Evolutionary conservation across 2,329 filamentous ascomycete species (phyloP).

Genomic region (Exophiala alcalophila): DNA sequence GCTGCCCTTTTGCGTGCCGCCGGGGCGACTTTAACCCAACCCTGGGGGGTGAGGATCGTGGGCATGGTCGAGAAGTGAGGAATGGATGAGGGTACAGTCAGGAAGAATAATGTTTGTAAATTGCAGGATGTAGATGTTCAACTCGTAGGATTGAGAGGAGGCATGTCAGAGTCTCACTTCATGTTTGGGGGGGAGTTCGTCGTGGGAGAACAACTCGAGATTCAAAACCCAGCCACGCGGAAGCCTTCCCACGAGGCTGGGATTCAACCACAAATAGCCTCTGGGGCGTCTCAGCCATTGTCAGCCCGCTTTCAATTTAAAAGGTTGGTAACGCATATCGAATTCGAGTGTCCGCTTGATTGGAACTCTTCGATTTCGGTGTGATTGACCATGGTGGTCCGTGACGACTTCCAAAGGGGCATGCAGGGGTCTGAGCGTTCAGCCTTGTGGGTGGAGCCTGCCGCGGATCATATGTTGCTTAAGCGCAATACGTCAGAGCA

Average conservation of each 20-base stretch:
- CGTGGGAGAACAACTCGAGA: neutral
- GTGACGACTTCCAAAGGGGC: neutral
- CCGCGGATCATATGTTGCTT: too few species aligned
- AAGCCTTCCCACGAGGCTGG: constrained; percentile 1
- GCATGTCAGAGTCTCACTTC: too few species aligned
- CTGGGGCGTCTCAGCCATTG: too few species aligned
- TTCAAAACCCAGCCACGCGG: constrained; percentile 1
- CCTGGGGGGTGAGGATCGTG: constrained; percentile 25
- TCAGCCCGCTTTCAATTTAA: too few species aligned
- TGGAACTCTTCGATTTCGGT: too few species aligned
- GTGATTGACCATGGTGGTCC: neutral
- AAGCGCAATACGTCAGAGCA: too few species aligned
- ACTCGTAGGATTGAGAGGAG: too few species aligned
- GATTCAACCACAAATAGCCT: too few species aligned
- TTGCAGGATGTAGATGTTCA: too few species aligned
- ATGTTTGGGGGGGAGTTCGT: neutral
- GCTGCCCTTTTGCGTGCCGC: constrained; percentile 10
- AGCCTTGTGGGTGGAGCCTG: constrained; percentile 2
- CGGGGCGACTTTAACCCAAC: constrained; percentile 26
- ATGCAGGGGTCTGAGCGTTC: neutral
- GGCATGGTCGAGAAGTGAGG: constrained; percentile 12
- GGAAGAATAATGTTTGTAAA: too few species aligned
- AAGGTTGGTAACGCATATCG: too few species aligned
- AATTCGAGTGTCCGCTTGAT: too few species aligned
- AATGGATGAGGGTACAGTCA: neutral